Evolutionary conservation across 2,329 filamentous ascomycete genomes (phyloP), one percentile per base, ranked within the genome.

Genomic region (Drechslera avenae): DNA sequence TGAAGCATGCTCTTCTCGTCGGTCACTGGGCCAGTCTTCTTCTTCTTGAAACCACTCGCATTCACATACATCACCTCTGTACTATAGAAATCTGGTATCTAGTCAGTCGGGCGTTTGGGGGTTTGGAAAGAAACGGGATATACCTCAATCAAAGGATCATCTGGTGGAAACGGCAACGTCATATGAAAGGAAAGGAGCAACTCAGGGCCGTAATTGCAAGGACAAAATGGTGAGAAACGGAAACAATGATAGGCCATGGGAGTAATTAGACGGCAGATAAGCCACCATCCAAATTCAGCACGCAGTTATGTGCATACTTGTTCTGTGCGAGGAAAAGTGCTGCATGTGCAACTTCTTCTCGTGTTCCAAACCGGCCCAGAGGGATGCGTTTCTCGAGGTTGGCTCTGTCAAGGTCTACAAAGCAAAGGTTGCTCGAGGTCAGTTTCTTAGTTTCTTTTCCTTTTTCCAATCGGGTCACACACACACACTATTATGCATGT

Each of bases 241-340:
- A 23, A 39, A 44, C 16, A 18, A 13, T 42, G 26, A 19, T 19
- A 5, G 18, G 33, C 21, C 14, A 39, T 19, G 13, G 23, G 10
- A 39, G 19, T 31, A n/a, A 10, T 54, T 54, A 72, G 4, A 76
- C 62, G 42, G 88, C 89, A 71, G 88, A 91, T 60, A 95, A 72
- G 1, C 91, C 91, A 13, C 91, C 91, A 73, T 96, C 91, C 21
- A 96, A 79, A 71, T 92, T 94, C 43, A 96, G 79, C 42, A 92
- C 81, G 71, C 90, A 94, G 60, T 95, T 95, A 71, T 93, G 93
- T 48, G 90, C 89, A 74, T 93, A 96, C 56, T 83, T 77, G 72
- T 94, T 96, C 39, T 81, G 81, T 23, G 84, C 87, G 13, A 96
- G 80, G 71, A 95, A 96, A 21, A 87, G 68, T 39, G 88, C 89